A percentile compares a stretch with the other conserved stretches of the same genome.
Conservation (phyloP, 164 flowering plant genomes). For the Liriodendron chinense region DNA sequence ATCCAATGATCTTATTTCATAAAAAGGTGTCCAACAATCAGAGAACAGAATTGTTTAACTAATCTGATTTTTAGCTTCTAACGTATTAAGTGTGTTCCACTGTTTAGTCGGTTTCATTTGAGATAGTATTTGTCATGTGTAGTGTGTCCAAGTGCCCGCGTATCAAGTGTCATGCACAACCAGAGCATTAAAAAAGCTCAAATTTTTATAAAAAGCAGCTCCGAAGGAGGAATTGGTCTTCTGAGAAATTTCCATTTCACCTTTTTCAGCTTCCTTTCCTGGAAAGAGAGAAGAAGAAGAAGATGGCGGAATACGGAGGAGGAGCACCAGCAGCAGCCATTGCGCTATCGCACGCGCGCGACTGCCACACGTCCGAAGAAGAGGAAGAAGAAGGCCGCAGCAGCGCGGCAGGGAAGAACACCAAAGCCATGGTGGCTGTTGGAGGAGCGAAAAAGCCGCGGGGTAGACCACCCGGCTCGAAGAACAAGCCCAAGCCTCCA, state of each 20-base stretch:
- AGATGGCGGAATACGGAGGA: conserved; percentile 26
- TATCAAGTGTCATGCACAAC: too few species aligned
- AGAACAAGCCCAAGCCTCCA: conserved; percentile 57
- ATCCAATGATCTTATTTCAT: too few species aligned
- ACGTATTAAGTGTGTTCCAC: too few species aligned
- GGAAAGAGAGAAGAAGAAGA: not conserved
- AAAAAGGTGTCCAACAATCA: too few species aligned
- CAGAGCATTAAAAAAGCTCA: too few species aligned
- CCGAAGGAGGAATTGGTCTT: too few species aligned
- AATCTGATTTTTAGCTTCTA: too few species aligned
- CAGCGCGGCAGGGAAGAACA: not conserved
- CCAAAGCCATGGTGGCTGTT: not conserved
- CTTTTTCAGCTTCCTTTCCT: not conserved
- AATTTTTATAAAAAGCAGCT: too few species aligned
- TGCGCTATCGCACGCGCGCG: conserved; percentile 5
- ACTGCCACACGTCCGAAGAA: conserved; percentile 18
- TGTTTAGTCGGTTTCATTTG: too few species aligned
- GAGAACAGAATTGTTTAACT: too few species aligned
- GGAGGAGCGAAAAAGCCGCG: conserved; percentile 25
- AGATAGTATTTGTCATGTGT: too few species aligned
- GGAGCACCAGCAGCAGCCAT: conserved; percentile 7
- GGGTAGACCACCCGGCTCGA: conserved; percentile 52
- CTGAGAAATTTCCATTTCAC: not conserved
- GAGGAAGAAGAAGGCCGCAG: conserved; percentile 15
- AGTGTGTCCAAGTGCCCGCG: too few species aligned